Evolutionary conservation across 768 basidiomycete species (phyloP), one percentile per base, ranked within the genome.

Genomic region (Trametes maxima): DNA sequence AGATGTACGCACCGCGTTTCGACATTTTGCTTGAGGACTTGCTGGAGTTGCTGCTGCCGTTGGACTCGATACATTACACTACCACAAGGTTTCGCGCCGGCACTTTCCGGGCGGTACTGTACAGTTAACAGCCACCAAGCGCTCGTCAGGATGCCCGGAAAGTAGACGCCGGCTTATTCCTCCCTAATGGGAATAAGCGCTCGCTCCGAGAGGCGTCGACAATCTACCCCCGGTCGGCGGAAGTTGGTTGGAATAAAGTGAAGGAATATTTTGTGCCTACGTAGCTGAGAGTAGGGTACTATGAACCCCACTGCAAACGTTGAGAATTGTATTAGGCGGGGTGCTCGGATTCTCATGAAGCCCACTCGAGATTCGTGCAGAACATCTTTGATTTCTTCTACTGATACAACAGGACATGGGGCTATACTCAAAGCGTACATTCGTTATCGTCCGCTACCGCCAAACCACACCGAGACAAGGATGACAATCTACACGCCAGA

Each of bases 21-120:
- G 72, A 62, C 74, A 75, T 75, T 73, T 75, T 67, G 65, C 54
- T 69, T 65, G 62, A 69, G 37, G 69, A 68, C 67, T 72, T 72
- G 70, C 57, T 67, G 64, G 48, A 57, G 62, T 64, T 64, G 62
- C 56, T 56, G 62, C 60, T 64, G 67, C 47, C 65, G 60, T 63
- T 58, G 57, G 52, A 57, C 66, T 44, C 65, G 59, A 54, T 50
- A 60, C 44, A 49, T 59, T 50, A 47, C 40, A 39, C 53, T 62
- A 53, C 36, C 42, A 49, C 68, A 72, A 68, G 62, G 67, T 71
- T 72, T 69, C 68, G 36, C 51, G 59, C 63, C 71, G 70, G 60
- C 60, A 49, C 24, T 55, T 63, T 65, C 70, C 67, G 66, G 54
- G 17, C 17, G 57, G 49, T 63, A 7, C 73, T 74, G 61, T 75